Percentiles rank a stretch among this genome's conserved stretches.
Conservation (phyloP, 768 basidiomycete species). For the Epithele typhae region DNA sequence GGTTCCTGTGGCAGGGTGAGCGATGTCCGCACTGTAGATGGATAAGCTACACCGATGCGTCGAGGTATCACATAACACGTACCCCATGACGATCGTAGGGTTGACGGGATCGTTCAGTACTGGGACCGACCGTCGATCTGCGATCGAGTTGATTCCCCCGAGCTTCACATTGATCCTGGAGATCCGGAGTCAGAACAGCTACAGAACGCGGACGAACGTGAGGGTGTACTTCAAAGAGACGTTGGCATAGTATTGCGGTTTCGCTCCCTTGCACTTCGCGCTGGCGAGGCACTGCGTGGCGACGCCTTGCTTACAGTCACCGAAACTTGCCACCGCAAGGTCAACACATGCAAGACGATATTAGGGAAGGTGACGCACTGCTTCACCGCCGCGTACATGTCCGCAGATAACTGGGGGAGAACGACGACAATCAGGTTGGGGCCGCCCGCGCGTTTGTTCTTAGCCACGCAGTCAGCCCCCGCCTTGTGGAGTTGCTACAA, state of each 20-base stretch:
- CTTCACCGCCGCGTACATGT: conserved; percentile 75
- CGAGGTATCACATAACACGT: conserved; percentile 2
- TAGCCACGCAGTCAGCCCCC: conserved; percentile 43
- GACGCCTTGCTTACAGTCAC: conserved; percentile 65
- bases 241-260: conserved; percentile 77
- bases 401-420: conserved; percentile 69
- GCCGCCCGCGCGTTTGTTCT: conserved; percentile 24
- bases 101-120: conserved; percentile 64
- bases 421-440: conserved; percentile 64
- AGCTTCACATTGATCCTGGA: conserved; percentile 77
- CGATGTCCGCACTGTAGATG: conserved; percentile 61
- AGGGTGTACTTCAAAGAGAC: conserved; percentile 66
- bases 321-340: conserved; percentile 48
- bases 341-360: neutral
- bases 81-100: conserved; percentile 78
- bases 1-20: conserved; percentile 77
- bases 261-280: conserved; percentile 60
- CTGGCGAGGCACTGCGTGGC: conserved; percentile 77
- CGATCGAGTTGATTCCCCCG: conserved; percentile 78
- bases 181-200: conserved; percentile 1
- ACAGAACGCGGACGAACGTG: neutral
- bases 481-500: conserved; percentile 50
- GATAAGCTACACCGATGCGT: neutral
- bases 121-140: conserved; percentile 61
- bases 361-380: conserved; percentile 42